phyloP scores from a whole-genome alignment of 768 basidiomycete genomes.

The Rhodotorula babjevae region DNA sequence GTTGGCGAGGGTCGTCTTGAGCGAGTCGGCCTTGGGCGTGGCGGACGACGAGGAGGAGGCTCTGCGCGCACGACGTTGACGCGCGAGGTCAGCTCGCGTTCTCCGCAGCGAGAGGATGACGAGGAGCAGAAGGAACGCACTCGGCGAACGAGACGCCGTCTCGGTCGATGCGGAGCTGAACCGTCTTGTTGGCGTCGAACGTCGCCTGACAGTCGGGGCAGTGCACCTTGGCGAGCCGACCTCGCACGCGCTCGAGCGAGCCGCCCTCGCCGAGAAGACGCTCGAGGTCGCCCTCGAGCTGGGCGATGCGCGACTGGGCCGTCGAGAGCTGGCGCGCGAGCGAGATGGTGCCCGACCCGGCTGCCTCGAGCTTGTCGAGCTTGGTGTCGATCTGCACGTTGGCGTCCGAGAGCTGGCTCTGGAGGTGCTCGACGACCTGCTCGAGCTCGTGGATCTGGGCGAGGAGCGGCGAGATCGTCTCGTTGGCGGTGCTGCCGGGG shows the following conservation, averaged over 20 bases:
- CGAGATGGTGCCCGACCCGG: constrained; percentile 45
- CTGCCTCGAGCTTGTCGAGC: constrained; percentile 75
- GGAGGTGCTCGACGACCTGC: constrained; percentile 42
- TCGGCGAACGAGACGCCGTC: constrained; percentile 15
- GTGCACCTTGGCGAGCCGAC: constrained; percentile 23
- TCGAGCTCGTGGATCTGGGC: constrained; percentile 69
- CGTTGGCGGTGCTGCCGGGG: constrained; percentile 55
- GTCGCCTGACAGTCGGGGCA: constrained; percentile 39
- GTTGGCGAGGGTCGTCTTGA: constrained; percentile 42
- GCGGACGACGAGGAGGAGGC: not conserved
- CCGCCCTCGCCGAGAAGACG: constrained; percentile 29
- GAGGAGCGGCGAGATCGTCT: constrained; percentile 58
- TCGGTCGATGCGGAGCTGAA: constrained; percentile 23
- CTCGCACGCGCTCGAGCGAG: constrained; percentile 20
- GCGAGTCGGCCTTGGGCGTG: constrained; percentile 16
- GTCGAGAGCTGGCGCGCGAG: constrained; percentile 36
- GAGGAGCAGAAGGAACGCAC: not conserved
- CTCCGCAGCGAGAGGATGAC: no score
- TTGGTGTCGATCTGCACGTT: constrained; percentile 85
- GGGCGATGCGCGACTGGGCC: constrained; percentile 26
- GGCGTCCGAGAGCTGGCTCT: constrained; percentile 62
- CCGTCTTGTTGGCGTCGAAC: constrained; percentile 36
- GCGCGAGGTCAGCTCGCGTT: no score
- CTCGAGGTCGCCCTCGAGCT: constrained; percentile 39
- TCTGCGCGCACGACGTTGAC: not conserved